Evolutionary conservation across 257 asterid genomes (phyloP).

Genomic region (Ocimum tenuiflorum): DNA sequence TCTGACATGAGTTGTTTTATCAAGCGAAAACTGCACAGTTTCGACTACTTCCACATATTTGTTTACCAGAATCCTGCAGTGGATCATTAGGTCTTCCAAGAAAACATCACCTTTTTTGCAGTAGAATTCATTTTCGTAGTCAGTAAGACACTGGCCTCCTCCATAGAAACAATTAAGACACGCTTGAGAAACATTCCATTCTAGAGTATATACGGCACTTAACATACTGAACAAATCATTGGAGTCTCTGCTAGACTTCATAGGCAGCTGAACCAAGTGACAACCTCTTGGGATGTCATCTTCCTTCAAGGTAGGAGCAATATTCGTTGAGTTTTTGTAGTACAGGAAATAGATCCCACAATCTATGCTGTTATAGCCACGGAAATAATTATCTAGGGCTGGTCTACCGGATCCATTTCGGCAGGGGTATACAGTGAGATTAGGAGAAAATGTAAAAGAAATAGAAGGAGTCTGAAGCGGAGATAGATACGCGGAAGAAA

Average conservation of each 20-base stretch:
- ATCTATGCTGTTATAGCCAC: not conserved
- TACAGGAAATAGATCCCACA: not conserved
- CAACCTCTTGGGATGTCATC: not conserved
- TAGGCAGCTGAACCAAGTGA: slow-evolving; percentile 21
- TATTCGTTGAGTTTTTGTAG: not conserved
- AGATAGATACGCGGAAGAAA: not conserved
- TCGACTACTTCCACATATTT: not conserved
- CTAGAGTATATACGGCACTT: slow-evolving; percentile 16
- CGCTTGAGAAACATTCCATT: slow-evolving; percentile 30
- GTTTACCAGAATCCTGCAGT: not conserved
- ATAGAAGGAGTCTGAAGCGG: slow-evolving; percentile 6
- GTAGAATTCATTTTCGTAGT: not conserved
- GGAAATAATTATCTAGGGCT: not conserved
- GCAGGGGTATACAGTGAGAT: slow-evolving; percentile 26
- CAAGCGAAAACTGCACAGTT: not conserved
- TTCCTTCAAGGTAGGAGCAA: not conserved
- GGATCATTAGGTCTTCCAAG: not conserved
- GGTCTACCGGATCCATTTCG: fast-evolving
- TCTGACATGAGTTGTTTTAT: not conserved
- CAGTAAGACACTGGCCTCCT: slow-evolving; percentile 37
- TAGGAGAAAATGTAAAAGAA: slow-evolving; percentile 18
- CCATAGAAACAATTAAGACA: slow-evolving; percentile 24
- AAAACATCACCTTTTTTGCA: slow-evolving; percentile 25
- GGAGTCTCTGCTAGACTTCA: not conserved
- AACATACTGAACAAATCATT: not conserved